phyloP scores from a whole-genome alignment of 2,329 filamentous ascomycete genomes.

The Botryosphaeria agaves region DNA sequence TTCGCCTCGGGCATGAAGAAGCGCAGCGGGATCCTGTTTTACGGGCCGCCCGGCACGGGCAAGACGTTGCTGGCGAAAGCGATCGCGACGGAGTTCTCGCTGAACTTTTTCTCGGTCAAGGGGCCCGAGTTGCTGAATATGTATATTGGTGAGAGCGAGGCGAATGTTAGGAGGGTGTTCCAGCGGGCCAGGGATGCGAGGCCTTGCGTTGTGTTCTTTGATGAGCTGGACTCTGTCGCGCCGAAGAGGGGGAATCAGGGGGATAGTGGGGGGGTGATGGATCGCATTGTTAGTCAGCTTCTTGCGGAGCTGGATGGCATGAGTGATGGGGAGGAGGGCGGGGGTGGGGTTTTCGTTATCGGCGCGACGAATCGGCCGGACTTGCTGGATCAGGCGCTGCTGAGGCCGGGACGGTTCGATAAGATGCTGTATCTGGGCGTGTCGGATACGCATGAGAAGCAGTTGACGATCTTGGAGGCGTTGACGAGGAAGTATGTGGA shows the following conservation, averaged over 20 bases:
- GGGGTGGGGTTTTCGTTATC: slow-evolving; percentile 85
- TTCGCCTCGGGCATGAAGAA: slow-evolving; percentile 99
- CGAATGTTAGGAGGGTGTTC: slow-evolving; percentile 79
- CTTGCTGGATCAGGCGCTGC: slow-evolving; percentile 72
- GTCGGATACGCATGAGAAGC: slow-evolving; percentile 91
- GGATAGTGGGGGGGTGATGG: slow-evolving; percentile 95
- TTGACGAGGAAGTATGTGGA: slow-evolving; percentile 71
- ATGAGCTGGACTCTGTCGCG: slow-evolving; percentile 83
- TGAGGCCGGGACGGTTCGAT: slow-evolving; percentile 84
- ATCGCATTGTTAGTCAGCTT: slow-evolving; percentile 87
- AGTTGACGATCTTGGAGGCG: slow-evolving; percentile 84
- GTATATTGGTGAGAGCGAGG: slow-evolving; percentile 91
- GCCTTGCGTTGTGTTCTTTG: slow-evolving; percentile 85
- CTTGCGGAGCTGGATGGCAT: slow-evolving; percentile 94
- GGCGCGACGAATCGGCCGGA: slow-evolving; percentile 92
- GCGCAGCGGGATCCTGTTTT: slow-evolving; percentile 81
- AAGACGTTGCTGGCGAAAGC: slow-evolving; percentile 89
- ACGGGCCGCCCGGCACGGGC: slow-evolving; percentile 77
- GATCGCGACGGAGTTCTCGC: slow-evolving; percentile 81
- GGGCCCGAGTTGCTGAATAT: slow-evolving; percentile 85
- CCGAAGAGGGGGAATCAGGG: slow-evolving; percentile 95
- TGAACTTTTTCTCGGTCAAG: slow-evolving; percentile 92
- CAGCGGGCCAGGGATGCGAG: slow-evolving; percentile 71
- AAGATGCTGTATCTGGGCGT: slow-evolving; percentile 98
- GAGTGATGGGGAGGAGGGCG: slow-evolving; percentile 74